phyloP scores from a whole-genome alignment of 805 yeast species.

The Ascoidea asiatica region DNA sequence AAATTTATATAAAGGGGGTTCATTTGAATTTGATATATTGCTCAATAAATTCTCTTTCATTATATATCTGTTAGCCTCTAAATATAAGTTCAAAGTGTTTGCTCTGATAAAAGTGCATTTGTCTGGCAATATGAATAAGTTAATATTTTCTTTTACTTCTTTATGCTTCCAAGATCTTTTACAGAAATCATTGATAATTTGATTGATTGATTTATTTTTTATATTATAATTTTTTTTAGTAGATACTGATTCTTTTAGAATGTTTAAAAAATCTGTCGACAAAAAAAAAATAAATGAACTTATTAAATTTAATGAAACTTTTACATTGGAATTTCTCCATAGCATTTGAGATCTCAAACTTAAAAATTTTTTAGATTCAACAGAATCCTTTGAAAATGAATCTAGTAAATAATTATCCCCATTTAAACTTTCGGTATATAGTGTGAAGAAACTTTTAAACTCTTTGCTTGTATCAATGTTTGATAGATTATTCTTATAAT shows the following conservation, averaged over 20 bases:
- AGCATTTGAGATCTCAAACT: slow-evolving; percentile 74
- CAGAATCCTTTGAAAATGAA: slow-evolving; percentile 51
- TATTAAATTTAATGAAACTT: slow-evolving; percentile 63
- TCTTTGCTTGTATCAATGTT: slow-evolving; percentile 59
- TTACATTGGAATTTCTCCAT: slow-evolving; percentile 76
- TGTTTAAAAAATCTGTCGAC: slow-evolving; percentile 34
- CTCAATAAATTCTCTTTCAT: slow-evolving; percentile 28
- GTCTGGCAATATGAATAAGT: slow-evolving; percentile 57
- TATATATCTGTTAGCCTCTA: slow-evolving; percentile 79
- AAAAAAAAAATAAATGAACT: slow-evolving; percentile 65
- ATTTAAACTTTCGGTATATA: slow-evolving; percentile 31
- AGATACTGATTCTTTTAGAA: slow-evolving; percentile 25
- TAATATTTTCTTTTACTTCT: slow-evolving; percentile 40
- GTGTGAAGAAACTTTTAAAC: slow-evolving; percentile 53
- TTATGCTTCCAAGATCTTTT: slow-evolving; percentile 87
- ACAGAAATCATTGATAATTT: slow-evolving; percentile 74
- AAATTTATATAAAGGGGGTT: too few relatives aligned
- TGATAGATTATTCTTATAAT: slow-evolving; percentile 63
- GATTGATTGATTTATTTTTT: slow-evolving; percentile 37
- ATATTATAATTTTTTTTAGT: slow-evolving; percentile 19
- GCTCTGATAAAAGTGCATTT: slow-evolving; percentile 62
- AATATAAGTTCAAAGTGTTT: slow-evolving; percentile 65
- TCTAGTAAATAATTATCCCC: slow-evolving; percentile 40
- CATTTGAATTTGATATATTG: slow-evolving; percentile 1
- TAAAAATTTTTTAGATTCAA: slow-evolving; percentile 58